A percentile compares a stretch with the other conserved stretches of the same genome.
These are phyloP conservation scores for Parascedosporium putredinis DNA, from an alignment of 2,329 filamentous ascomycete species.

Conservation along the genomic window DNA sequence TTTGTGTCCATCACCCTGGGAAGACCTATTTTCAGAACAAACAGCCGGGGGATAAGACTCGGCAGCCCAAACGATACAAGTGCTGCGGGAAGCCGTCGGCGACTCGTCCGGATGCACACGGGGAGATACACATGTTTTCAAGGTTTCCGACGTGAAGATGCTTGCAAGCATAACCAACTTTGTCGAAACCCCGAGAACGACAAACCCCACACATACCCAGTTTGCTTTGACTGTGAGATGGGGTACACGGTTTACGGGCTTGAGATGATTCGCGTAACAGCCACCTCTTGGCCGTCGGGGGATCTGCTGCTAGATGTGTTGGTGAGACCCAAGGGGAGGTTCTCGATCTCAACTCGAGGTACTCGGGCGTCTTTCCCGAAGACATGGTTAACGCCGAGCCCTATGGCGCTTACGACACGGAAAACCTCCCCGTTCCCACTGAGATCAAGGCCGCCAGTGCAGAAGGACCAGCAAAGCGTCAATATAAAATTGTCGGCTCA, in stretches of 20 bases:
- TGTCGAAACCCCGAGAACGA: slow-evolving; percentile 59
- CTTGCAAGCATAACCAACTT: slow-evolving; percentile 75
- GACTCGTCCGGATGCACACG: slow-evolving; percentile 65
- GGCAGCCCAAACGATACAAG: slow-evolving; percentile 52
- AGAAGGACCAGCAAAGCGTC: slow-evolving; percentile 21
- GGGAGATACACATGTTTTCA: slow-evolving; percentile 73
- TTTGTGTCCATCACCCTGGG: slow-evolving; percentile 73
- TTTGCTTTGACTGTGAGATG: slow-evolving; percentile 97
- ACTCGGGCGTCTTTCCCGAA: slow-evolving; percentile 74
- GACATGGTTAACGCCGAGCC: slow-evolving; percentile 61
- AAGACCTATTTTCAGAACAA: slow-evolving; percentile 51
- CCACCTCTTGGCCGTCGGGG: slow-evolving; percentile 74
- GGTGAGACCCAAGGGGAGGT: slow-evolving; percentile 76
- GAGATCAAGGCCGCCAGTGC: slow-evolving; percentile 14
- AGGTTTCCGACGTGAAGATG: slow-evolving; percentile 63
- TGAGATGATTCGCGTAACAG: slow-evolving; percentile 83
- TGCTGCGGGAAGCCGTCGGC: slow-evolving; percentile 74
- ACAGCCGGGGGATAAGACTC: slow-evolving; percentile 44
- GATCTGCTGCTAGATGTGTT: slow-evolving; percentile 71
- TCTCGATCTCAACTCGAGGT: slow-evolving; percentile 84
- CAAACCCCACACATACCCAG: slow-evolving; percentile 58
- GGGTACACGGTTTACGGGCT: slow-evolving; percentile 82
- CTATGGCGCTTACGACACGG: slow-evolving; percentile 27
- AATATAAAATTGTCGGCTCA: slow-evolving; percentile 63
- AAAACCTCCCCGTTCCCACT: slow-evolving; percentile 15